Evolutionary conservation across 148 eudicot genomes (phyloP), one percentile per base, ranked within the genome.

Genomic region (Rhododendron henanense): DNA sequence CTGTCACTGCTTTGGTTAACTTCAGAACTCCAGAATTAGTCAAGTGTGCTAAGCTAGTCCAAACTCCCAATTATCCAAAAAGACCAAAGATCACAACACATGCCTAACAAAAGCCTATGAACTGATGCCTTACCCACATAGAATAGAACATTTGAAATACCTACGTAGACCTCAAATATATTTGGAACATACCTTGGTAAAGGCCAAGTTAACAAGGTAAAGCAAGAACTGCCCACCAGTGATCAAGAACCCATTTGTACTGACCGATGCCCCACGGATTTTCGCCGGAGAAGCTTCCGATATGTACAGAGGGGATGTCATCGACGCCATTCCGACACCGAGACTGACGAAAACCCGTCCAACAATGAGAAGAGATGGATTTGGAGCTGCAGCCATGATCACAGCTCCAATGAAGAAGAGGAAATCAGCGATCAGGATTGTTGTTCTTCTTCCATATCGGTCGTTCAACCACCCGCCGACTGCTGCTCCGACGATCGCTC

Each of bases 181-280:
- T n/a, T 6, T 81, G 31, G 25, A 8, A 47, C 74, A 33, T 55
- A 91, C 96, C 93, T 91, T 87, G 1, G 97, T 94, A 55, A 94
- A 94, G 9, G 94, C 95, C 83, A 94, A 87, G 90, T 94, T 94
- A 78, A 94, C 88, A 28, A 92, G 92, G 89, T 93, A 93, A 6
- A 95, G 88, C 48, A 94, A 76, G 79, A 94, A 94, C 87, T 94
- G 97, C 50, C 97, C 95, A 19, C 97, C 97, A 21, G 94, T 94
- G 87, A 94, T 94, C 55, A 94, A 88, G 84, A 94, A 92, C 14
- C 93, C 93, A 83, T 94, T 93, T 67, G 92, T 87, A 84, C 95
- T 94, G 84, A 94, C 97, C 31, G 93, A 90, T 6, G 95, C 95
- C 8, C 97, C 97, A 35, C 95, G 89, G 59, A 94, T 83, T 78